A percentile compares a stretch with the other conserved stretches of the same genome.
phyloP scores from a whole-genome alignment of 164 flowering plant species.

The Annona cherimola region DNA sequence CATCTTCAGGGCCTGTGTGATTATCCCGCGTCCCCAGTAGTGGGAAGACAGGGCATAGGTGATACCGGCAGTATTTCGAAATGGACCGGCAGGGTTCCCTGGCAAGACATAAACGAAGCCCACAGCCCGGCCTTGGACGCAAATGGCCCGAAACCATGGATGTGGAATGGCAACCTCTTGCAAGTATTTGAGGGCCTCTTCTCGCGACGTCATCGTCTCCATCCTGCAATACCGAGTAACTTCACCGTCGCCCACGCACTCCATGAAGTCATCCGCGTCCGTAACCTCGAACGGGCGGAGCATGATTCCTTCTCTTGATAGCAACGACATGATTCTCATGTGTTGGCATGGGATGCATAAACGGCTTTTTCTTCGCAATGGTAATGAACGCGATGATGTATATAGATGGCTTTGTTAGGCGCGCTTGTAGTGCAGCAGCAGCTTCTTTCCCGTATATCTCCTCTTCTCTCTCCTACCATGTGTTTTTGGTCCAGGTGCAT shows the following conservation, averaged over 20 bases:
- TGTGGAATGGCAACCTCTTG: conserved; percentile 18
- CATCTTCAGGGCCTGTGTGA: conserved; percentile 29
- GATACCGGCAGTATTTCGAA: conserved; percentile 23
- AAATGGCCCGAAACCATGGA: conserved; percentile 38
- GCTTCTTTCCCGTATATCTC: no score
- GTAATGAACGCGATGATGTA: no score
- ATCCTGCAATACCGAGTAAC: conserved; percentile 7
- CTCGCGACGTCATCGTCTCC: conserved; percentile 18
- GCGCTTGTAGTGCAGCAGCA: no score
- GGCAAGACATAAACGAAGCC: conserved; percentile 29
- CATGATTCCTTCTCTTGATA: no score
- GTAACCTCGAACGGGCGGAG: conserved; percentile 28
- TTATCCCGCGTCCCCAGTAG: conserved; percentile 35
- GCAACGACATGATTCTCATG: no score
- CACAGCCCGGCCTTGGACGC: conserved; percentile 28
- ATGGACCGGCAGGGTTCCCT: conserved; percentile 15
- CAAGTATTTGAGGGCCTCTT: conserved; percentile 23
- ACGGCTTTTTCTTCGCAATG: no score
- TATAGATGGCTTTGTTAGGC: no score
- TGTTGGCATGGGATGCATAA: no score
- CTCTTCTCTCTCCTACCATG: no score
- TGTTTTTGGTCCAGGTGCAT: no score
- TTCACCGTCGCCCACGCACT: conserved; percentile 29
- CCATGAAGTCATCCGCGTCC: conserved; percentile 34
- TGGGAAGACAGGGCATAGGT: conserved; percentile 26